Evolutionary conservation across 164 flowering plant species (phyloP).

Genomic region (Magnolia sinica): DNA sequence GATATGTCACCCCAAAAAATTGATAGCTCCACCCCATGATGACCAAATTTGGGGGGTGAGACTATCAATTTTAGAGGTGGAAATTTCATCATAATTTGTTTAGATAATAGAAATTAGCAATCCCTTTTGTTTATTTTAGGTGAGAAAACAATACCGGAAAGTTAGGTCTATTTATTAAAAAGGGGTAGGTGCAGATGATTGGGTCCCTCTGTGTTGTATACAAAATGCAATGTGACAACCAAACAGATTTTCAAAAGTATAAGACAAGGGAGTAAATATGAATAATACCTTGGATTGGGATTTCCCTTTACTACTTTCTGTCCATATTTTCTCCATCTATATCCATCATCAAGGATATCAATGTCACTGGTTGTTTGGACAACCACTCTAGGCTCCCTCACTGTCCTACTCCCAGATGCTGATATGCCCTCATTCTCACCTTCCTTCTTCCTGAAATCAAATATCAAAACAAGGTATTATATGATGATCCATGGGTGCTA

Average conservation of each 20-base stretch:
- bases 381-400: conserved; percentile 80
- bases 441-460: conserved; percentile 68
- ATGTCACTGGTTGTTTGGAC: conserved; percentile 91
- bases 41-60: no score
- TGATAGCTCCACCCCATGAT: no score
- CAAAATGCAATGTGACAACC: not conserved
- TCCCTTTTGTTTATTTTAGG: no score
- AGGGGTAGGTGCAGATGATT: no score
- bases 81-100: no score
- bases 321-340: conserved; percentile 91
- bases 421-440: conserved; percentile 51
- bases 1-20: no score
- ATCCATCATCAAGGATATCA: conserved; percentile 88
- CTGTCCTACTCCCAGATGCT: conserved; percentile 60
- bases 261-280: not conserved
- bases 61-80: no score
- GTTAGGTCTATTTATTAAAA: no score
- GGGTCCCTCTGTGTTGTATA: no score
- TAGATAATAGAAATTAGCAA: no score
- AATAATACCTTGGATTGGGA: conserved; percentile 75
- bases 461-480: not conserved
- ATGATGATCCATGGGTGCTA: no score
- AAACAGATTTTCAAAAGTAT: not conserved
- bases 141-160: no score
- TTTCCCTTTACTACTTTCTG: conserved; percentile 95